phyloP scores from a whole-genome alignment of 805 yeast genomes.

The Wickerhamomyces sydowiorum region DNA sequence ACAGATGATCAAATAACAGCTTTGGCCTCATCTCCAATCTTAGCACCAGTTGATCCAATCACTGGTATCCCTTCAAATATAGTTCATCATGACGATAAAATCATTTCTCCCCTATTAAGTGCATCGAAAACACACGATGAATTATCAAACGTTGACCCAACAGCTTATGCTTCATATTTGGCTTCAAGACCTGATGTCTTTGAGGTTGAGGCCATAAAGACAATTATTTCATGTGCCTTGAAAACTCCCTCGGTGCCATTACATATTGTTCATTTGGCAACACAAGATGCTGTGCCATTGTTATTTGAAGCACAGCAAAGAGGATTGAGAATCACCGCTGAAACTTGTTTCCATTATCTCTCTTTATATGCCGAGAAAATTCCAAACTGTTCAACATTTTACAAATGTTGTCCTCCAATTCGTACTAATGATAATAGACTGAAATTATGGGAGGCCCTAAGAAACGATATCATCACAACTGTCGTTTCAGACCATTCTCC shows the following conservation, averaged over 20 bases:
- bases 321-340: conserved; percentile 69
- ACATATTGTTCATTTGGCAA: conserved; percentile 88
- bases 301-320: conserved; percentile 55
- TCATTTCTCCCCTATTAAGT: conserved; percentile 33
- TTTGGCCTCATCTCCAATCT: conserved; percentile 47
- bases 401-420: conserved; percentile 95
- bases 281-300: conserved; percentile 76
- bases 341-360: conserved; percentile 91
- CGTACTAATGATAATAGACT: conserved; percentile 67
- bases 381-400: conserved; percentile 72
- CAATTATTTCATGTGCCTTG: conserved; percentile 59
- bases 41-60: conserved; percentile 57
- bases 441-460: conserved; percentile 73
- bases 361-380: conserved; percentile 74
- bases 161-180: conserved; percentile 20
- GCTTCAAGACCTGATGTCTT: conserved; percentile 86
- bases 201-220: conserved; percentile 78
- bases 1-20: conserved; percentile 47
- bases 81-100: conserved; percentile 23
- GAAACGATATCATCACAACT: conserved; percentile 60
- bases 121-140: conserved; percentile 36
- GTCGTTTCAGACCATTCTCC: conserved; percentile 97
- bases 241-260: conserved; percentile 56
- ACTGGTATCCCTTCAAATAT: conserved; percentile 35
- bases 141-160: conserved; percentile 28